A percentile compares a stretch with the other conserved stretches of the same genome.
Conservation (phyloP, 2,329 filamentous ascomycete genomes). For the Claviceps digitariae region DNA sequence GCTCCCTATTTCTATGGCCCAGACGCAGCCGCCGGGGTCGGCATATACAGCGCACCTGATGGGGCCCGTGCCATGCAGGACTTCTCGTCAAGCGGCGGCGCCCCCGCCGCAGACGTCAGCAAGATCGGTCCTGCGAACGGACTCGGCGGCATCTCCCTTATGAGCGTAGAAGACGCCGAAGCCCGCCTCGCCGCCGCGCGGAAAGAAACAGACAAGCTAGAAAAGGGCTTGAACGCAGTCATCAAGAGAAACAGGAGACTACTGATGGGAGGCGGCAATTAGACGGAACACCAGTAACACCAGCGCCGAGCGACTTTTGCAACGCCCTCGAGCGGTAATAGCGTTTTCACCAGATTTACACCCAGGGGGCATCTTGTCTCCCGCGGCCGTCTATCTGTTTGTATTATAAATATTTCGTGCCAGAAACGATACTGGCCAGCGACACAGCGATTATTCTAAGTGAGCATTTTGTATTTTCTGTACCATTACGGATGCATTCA, state of each 20-base stretch:
- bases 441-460: no score
- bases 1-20: constrained; percentile 43
- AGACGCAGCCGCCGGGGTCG: constrained; percentile 29
- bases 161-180: constrained; percentile 53
- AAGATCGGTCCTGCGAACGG: constrained; percentile 17
- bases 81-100: constrained; percentile 15
- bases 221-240: constrained; percentile 46
- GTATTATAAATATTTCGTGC: no score
- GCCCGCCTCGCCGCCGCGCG: constrained; percentile 35
- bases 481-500: neutral
- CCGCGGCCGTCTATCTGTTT: no score
- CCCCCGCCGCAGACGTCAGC: constrained; percentile 14
- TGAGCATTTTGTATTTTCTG: no score
- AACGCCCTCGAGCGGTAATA: neutral
- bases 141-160: constrained; percentile 34
- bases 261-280: constrained; percentile 25
- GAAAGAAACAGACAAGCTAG: constrained; percentile 47
- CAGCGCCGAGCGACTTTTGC: no score
- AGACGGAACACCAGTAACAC: neutral
- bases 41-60: constrained; percentile 27
- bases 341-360: neutral
- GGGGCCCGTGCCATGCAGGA: constrained; percentile 22
- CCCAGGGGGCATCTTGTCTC: neutral
- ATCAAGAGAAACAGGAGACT: constrained; percentile 47
- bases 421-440: no score